phyloP scores from a whole-genome alignment of 305 asterid species.

The Ajuga reptans region DNA sequence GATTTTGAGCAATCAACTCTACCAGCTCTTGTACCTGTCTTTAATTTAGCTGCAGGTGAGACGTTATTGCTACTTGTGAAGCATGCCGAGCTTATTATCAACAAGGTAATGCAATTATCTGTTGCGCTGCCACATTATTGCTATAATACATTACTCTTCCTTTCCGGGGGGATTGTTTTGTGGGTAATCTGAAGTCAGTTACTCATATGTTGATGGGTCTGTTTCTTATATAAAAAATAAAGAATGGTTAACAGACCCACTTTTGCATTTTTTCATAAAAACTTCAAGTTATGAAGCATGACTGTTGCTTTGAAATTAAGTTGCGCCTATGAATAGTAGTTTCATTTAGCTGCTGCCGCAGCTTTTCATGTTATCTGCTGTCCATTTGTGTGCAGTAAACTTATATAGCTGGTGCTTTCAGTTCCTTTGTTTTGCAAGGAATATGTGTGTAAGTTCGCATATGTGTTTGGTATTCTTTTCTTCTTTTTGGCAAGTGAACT shows the following conservation, averaged over 20 bases:
- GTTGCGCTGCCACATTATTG: neutral
- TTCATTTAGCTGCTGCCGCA: neutral
- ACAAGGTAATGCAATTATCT: slow-evolving; percentile 53
- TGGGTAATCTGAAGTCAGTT: slow-evolving; percentile 7
- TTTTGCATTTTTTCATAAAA: too few species aligned
- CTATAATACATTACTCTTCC: neutral
- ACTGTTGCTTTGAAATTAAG: too few species aligned
- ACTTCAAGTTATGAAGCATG: too few species aligned
- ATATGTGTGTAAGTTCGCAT: neutral
- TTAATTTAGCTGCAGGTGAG: slow-evolving; percentile 82
- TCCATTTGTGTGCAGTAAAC: too few species aligned
- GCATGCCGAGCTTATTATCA: slow-evolving; percentile 87
- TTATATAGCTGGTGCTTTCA: neutral
- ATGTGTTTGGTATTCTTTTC: neutral
- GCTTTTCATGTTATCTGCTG: neutral
- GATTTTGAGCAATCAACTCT: slow-evolving; percentile 91
- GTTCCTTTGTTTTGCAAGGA: neutral
- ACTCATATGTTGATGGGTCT: neutral
- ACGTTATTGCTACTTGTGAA: slow-evolving; percentile 85
- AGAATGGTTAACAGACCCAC: too few species aligned
- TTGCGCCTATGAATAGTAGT: slow-evolving; percentile 15
- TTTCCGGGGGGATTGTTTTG: neutral
- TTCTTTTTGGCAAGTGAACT: too few species aligned
- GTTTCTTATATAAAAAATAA: too few species aligned
- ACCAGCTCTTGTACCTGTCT: slow-evolving; percentile 97